Base-by-base conservation (phyloP, 257 asterid genomes). In the Lycium barbarum region DNA sequence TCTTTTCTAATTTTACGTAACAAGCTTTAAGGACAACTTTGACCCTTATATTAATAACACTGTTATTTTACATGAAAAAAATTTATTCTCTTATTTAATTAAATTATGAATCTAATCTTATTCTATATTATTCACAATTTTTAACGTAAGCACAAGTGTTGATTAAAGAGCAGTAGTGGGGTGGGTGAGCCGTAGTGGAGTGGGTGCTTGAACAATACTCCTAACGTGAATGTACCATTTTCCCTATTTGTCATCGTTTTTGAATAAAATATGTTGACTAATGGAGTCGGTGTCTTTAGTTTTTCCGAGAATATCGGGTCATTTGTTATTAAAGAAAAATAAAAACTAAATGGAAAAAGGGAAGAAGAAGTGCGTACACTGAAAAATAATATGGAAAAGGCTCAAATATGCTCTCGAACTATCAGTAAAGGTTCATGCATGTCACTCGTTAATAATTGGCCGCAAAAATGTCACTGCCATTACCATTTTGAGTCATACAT, bases 221-320 rank as follows among this genome's bases (percentile, higher is more conserved):
- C 33, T 26, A 47, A 73, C 58, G 80, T 45, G 38, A 12, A 72
- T 45, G 80, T 20, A 73, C 80, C 59, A 47, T 73, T 51, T 73
- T 73, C 20, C 17, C 40, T 45, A 45, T 73, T 73, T n/a, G 7
- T 54, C 2, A 14, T 14, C 59, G 45, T 40, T 3, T 3, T 40
- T 3, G 6, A 45, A n/a, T 73, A 45, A 45, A 73, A 10, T n/a
- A 6, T 45, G 58, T n/a, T 20, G 59, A 73, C 80, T 47, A 58
- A 45, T n/a, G n/a, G 18, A 20, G 80, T n/a, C 11, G 6, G 5
- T 22, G 40, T 73, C 59, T 45, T 5, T 73, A 5, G n/a, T 43
- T 20, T 9, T 10, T 5, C 10, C 6, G 6, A 2, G 36, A 72
- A 72, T 45, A 72, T 72, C 80, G 18, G 11, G 14, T 22, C 33